Base-by-base conservation (phyloP, 768 basidiomycete species). In the Mrakia gelida region DNA sequence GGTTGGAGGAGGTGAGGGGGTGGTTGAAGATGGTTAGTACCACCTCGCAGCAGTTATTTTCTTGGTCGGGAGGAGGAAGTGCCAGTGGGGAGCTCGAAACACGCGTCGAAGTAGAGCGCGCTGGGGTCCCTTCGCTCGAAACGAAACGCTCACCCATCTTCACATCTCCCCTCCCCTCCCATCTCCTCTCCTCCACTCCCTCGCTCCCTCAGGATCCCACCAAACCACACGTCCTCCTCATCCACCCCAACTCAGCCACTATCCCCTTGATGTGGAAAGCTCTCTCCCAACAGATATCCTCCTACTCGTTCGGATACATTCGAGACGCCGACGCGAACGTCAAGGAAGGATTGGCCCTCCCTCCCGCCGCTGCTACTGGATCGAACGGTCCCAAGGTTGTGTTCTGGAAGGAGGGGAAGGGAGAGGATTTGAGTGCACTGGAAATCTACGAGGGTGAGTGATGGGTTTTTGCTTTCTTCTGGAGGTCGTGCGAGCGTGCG, bases 231-330 rank as follows among this genome's bases (percentile, higher is more conserved):
- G 83, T 81, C 13, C 79, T 85, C 16, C 81, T 85, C 45, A 77
- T 85, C 45, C 84, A 85, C 77, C 84, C 84, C 1, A 82, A 82
- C 2, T 76, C 82, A 16, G 83, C 83, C 2, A 83, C 83, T 0
- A 81, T 85, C 4, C 84, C 84, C 2, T 81, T 85, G 77, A 79
- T 85, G 73, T 85, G 84, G 84, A 85, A 85, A 80, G 81, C 84
- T 16, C 82, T 85, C 32, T 83, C 82, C 28, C 82, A 83, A 67
- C 81, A 83, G 18, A 73, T 86, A 94, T 11, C 87, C 92, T 21
- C 84, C 92, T 76, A 92, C 67, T 78, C 91, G 81, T 90, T 92
- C 83, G 90, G 91, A 78, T 91, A 90, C 89, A 81, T 89, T 89
- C 65, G 93, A 71, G 92, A 92, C 84, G 87, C 89, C 34, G 87